Percentiles rank a stretch among this genome's conserved stretches.
Evolutionary conservation across 352 stramenopile species (phyloP).

Genomic region (Phytopythium oedochilum): DNA sequence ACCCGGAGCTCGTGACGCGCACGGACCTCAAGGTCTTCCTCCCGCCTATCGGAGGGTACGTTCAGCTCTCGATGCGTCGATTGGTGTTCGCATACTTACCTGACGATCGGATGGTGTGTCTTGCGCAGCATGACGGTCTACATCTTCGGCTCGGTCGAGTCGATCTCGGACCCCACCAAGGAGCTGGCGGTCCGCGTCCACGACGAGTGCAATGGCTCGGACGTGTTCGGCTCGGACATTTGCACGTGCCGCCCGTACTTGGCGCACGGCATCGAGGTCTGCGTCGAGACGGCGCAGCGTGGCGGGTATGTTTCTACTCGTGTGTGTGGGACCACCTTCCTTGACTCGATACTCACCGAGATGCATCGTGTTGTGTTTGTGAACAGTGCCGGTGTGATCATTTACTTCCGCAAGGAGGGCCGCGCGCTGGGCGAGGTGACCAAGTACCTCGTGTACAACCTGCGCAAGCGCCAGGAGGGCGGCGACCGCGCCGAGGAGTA

Average conservation of each 20-base stretch:
- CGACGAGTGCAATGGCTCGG: slow-evolving; percentile 99
- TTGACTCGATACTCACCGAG: not conserved
- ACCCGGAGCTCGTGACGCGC: slow-evolving; percentile 98
- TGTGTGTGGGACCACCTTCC: not conserved
- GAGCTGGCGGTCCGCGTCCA: slow-evolving; percentile 97
- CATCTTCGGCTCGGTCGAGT: slow-evolving; percentile 97
- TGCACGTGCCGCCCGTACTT: slow-evolving; percentile 99
- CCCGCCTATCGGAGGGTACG: slow-evolving; percentile 95
- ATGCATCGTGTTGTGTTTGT: slow-evolving; percentile 1
- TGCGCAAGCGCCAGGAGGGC: slow-evolving; percentile 97
- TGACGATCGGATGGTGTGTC: not conserved
- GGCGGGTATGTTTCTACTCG: slow-evolving; percentile 70
- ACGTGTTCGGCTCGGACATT: slow-evolving; percentile 98
- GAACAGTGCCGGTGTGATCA: slow-evolving; percentile 90
- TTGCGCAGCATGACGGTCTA: slow-evolving; percentile 90
- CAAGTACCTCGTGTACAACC: slow-evolving; percentile 99
- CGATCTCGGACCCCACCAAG: slow-evolving; percentile 97
- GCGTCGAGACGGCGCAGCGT: slow-evolving; percentile 96
- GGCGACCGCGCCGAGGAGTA: slow-evolving; percentile 97
- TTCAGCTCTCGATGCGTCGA: not conserved
- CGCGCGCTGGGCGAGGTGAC: slow-evolving; percentile 97
- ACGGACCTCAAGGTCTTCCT: slow-evolving; percentile 99
- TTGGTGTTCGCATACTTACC: not conserved
- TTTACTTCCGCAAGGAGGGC: slow-evolving; percentile 99
- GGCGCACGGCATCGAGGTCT: slow-evolving; percentile 99